Evolutionary conservation across 1,284 basidiomycete species (phyloP), one percentile per base, ranked within the genome.

Genomic region (Apiotrichum veenhuisii): DNA sequence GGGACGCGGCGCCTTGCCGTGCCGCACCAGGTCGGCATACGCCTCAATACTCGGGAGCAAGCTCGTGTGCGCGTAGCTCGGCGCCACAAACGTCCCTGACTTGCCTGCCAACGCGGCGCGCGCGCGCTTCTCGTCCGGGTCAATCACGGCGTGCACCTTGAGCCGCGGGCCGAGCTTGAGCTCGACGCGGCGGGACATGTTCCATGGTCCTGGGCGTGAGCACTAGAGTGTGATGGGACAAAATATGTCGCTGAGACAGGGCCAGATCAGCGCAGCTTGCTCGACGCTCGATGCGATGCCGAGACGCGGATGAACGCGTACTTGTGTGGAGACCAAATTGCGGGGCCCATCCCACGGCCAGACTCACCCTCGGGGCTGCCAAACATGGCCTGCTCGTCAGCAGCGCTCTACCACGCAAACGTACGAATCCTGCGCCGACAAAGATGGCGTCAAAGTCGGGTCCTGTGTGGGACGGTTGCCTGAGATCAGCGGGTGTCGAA

Each of bases 101-200:
- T 98, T 98, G 79, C 87, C 85, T 67, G 85, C 82, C 55, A 98
- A 84, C 25, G 88, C 88, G 18, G 83, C 79, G 20, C 84, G 81
- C 22, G 91, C 91, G 5, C 90, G 88, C 46, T 89, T 86, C 52
- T 85, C 82, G 18, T 85, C 85, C 34, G 94, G 91, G 75, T 98
- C 94, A 69, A 98, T 87, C 56, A 98, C 81, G 17, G 91, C 94
- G 55, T 91, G 85, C 45, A 98, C 91, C 75, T 91, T 93, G 73
- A 98, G 86, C 65, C 94, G 89, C 20, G 85, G 86, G 38, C 93
- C 94, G 57, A 98, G 87, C 80, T 95, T 94, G 11, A 54, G 33
- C 58, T 74, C 70, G 11, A 66, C 57, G 45, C 71, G 62, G 33
- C 59, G 56, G 27, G 71, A 54, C 38, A 74, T 69, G 60, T 72